phyloP scores from a whole-genome alignment of 2,329 filamentous ascomycete species.

The Nothophoma quercina region DNA sequence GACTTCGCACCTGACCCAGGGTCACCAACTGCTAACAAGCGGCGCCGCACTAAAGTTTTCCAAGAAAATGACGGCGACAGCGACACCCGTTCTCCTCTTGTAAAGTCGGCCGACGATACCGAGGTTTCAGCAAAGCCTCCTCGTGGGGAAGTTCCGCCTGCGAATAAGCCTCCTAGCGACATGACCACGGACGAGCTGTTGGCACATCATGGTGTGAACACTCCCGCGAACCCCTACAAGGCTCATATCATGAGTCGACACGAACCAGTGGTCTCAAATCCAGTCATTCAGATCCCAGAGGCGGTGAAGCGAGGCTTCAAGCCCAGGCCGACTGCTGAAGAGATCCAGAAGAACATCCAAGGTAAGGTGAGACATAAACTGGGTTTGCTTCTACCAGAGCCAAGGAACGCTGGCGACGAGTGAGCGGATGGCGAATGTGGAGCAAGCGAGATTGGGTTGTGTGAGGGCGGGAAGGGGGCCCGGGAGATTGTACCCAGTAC shows the following conservation, averaged over 20 bases:
- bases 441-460: no score
- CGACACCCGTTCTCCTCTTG: not conserved
- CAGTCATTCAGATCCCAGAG: constrained; percentile 15
- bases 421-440: not conserved
- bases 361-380: constrained; percentile 8
- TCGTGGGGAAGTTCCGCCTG: not conserved
- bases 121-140: no score
- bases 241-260: constrained; percentile 22
- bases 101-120: not conserved
- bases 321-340: constrained; percentile 8
- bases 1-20: constrained; percentile 11
- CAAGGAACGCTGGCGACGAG: no score
- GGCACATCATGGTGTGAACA: constrained; percentile 14
- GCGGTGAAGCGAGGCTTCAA: constrained; percentile 17
- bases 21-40: constrained; percentile 14
- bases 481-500: not conserved
- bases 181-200: constrained; percentile 13
- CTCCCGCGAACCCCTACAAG: constrained; percentile 9
- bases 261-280: constrained; percentile 11
- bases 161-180: not conserved
- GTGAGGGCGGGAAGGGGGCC: not conserved
- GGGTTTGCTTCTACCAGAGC: no score
- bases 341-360: constrained; percentile 15
- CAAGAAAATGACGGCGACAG: not conserved
- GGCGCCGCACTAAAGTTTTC: not conserved